Evolutionary conservation across 495 filamentous ascomycete species (phyloP).

Genomic region (Rhypophila decipiens): DNA sequence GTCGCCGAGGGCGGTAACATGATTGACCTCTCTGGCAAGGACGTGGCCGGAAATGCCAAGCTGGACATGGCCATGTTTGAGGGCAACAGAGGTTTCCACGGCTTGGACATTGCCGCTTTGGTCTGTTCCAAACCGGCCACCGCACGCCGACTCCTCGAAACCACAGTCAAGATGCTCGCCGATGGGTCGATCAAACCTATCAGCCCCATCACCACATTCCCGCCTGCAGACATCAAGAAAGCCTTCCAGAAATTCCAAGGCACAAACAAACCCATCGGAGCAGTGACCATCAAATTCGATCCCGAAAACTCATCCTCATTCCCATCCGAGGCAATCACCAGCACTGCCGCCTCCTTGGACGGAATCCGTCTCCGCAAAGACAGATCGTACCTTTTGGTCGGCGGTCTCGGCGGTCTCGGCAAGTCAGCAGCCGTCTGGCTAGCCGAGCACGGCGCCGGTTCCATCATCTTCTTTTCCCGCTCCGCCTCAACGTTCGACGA

Average conservation of each 20-base stretch:
- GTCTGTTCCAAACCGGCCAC: background rate
- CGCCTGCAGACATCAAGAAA: constrained; percentile 17
- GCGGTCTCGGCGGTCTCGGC: constrained; percentile 40
- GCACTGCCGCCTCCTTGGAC: no score
- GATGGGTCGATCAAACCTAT: constrained; percentile 21
- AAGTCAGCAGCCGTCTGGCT: constrained; percentile 28
- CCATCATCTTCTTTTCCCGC: background rate
- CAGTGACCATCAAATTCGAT: no score
- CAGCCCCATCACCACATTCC: constrained; percentile 35
- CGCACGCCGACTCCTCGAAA: constrained; percentile 20
- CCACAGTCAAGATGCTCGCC: constrained; percentile 12
- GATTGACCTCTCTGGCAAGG: constrained; percentile 43
- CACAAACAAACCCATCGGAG: no score
- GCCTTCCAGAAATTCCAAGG: no score
- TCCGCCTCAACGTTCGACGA: background rate
- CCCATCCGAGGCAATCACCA: no score
- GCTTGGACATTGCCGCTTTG: constrained; percentile 30
- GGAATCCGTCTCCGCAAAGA: no score
- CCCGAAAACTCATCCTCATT: no score
- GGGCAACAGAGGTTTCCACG: constrained; percentile 35
- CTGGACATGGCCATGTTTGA: constrained; percentile 39
- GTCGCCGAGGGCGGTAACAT: constrained; percentile 44
- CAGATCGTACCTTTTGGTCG: constrained; percentile 36
- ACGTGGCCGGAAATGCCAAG: constrained; percentile 14
- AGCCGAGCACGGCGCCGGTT: constrained; percentile 8